phyloP scores from a whole-genome alignment of 108 stramenopile genomes.

The Nannochloropsis granulata region DNA sequence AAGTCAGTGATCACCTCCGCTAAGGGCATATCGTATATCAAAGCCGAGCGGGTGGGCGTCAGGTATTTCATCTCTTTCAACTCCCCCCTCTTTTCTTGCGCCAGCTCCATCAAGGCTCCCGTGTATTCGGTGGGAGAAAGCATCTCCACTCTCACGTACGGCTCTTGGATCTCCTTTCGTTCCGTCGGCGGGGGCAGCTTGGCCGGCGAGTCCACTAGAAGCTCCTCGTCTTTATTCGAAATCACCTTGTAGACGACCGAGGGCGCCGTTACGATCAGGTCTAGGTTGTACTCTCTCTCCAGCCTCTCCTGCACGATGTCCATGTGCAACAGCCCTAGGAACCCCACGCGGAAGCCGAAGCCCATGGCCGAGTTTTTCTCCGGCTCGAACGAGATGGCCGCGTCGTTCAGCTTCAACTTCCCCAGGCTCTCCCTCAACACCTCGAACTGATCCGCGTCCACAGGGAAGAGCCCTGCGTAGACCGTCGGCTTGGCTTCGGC shows the following conservation, averaged over 20 bases:
- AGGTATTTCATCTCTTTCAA: conserved; percentile 43
- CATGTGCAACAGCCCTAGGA: conserved; percentile 90
- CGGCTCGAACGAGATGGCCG: conserved; percentile 31
- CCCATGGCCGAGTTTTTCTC: conserved; percentile 40
- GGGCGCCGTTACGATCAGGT: conserved; percentile 89
- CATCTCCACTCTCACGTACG: conserved; percentile 49
- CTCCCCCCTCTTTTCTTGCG: conserved; percentile 30
- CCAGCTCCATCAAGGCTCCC: conserved; percentile 35
- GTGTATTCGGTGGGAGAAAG: conserved; percentile 36
- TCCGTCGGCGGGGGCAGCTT: conserved; percentile 71
- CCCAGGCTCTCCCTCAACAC: conserved; percentile 30
- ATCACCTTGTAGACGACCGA: conserved; percentile 73
- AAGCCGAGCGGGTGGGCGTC: conserved; percentile 78
- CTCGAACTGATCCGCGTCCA: conserved; percentile 30
- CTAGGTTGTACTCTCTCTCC: conserved; percentile 48
- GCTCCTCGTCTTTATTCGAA: conserved; percentile 12
- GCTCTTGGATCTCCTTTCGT: conserved; percentile 49
- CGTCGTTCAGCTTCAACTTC: conserved; percentile 38
- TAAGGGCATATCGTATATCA: conserved; percentile 63
- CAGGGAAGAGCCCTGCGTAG: conserved; percentile 30
- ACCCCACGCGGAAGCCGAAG: conserved; percentile 76
- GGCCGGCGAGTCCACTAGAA: conserved; percentile 64
- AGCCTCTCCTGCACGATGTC: conserved; percentile 88
- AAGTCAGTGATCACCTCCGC: conserved; percentile 92
- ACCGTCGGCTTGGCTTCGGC: conserved; percentile 61